Percentiles rank a stretch among this genome's conserved stretches.
phyloP scores from a whole-genome alignment of 805 yeast species.

The Starmera quercuum region DNA sequence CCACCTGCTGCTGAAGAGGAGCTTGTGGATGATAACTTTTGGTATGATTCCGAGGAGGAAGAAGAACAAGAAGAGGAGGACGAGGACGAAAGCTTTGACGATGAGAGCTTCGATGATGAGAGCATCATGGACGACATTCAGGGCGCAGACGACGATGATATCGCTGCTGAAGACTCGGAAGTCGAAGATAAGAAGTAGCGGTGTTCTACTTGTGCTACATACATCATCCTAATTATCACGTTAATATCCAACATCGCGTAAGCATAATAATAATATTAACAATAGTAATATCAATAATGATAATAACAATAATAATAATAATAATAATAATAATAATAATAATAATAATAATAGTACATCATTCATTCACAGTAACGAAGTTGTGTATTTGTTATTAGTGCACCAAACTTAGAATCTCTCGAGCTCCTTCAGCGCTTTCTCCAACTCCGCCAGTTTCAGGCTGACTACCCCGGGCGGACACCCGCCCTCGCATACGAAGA shows the following conservation, averaged over 20 bases:
- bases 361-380: no score
- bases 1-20: constrained; percentile 35
- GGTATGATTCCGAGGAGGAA: constrained; percentile 76
- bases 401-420: constrained; percentile 12
- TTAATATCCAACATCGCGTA: no score
- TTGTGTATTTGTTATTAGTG: no score
- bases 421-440: constrained; percentile 7
- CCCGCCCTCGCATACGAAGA: constrained; percentile 14
- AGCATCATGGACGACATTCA: constrained; percentile 60
- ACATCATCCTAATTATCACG: no score
- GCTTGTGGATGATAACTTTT: constrained; percentile 72
- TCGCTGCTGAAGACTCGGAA: constrained; percentile 19
- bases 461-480: constrained; percentile 18
- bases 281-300: no score
- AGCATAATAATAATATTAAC: no score
- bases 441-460: constrained; percentile 9
- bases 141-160: constrained; percentile 41
- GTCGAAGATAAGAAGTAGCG: no score
- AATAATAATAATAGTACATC: no score
- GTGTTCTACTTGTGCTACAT: no score
- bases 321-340: no score
- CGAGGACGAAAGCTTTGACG: constrained; percentile 36
- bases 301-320: no score
- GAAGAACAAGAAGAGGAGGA: constrained; percentile 51
- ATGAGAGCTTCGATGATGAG: constrained; percentile 21